These are phyloP conservation scores for Rhynchosporium graminicola DNA, from an alignment of 2,329 filamentous ascomycete species.

Conservation along the genomic window DNA sequence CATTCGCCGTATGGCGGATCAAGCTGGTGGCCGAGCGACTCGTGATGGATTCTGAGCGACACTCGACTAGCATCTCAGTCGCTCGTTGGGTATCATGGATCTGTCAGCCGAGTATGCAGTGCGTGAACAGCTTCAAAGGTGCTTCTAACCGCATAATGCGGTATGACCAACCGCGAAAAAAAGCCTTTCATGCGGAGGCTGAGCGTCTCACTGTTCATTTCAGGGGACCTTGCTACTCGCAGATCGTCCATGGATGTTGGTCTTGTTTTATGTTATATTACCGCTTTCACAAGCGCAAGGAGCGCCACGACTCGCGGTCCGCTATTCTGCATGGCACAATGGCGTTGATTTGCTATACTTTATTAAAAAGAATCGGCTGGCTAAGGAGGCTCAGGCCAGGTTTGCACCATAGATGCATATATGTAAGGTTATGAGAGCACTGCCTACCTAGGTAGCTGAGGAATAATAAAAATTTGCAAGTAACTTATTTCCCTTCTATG, in stretches of 20 bases:
- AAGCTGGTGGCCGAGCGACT: neutral
- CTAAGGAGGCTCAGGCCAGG: conserved; percentile 1
- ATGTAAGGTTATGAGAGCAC: neutral
- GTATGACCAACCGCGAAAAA: neutral
- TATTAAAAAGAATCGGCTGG: neutral
- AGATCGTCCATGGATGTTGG: neutral
- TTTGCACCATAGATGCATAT: neutral
- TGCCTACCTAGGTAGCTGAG: too few species aligned
- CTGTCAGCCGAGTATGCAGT: neutral
- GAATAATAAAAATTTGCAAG: too few species aligned
- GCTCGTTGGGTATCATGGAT: neutral
- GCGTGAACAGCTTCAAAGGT: too few species aligned
- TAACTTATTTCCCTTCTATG: too few species aligned
- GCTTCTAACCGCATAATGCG: too few species aligned
- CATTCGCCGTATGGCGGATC: conserved; percentile 2
- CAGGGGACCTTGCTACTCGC: neutral
- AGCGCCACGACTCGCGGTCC: neutral
- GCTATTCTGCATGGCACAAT: neutral
- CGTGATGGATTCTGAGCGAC: neutral
- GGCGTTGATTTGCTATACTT: neutral
- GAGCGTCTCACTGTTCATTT: neutral
- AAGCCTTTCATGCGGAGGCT: neutral
- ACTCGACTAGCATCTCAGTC: neutral
- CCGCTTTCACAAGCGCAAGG: neutral
- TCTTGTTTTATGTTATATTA: neutral